Percentiles rank a stretch among this genome's conserved stretches.
phyloP scores from a whole-genome alignment of 2,329 filamentous ascomycete genomes.

The Cladobotryum protrusum region DNA sequence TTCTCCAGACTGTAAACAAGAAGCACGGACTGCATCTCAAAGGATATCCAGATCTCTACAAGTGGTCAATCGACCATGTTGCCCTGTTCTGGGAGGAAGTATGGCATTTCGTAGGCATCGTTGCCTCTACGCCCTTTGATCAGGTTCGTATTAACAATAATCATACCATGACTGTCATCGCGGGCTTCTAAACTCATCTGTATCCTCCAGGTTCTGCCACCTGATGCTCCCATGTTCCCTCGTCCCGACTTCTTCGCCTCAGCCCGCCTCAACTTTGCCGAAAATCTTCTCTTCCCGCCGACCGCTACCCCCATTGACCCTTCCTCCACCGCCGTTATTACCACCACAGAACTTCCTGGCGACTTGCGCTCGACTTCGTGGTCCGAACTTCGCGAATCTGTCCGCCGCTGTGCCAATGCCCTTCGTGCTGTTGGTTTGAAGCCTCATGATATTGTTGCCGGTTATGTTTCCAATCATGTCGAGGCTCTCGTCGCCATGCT shows the following conservation, averaged over 20 bases:
- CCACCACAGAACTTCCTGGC: slow-evolving; percentile 66
- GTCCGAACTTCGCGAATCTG: slow-evolving; percentile 71
- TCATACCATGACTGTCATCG: neutral
- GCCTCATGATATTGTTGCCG: slow-evolving; percentile 52
- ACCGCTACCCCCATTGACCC: slow-evolving; percentile 38
- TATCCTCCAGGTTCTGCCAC: slow-evolving; percentile 55
- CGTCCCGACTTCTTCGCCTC: slow-evolving; percentile 79
- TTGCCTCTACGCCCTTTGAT: slow-evolving; percentile 56
- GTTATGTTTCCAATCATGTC: slow-evolving; percentile 83
- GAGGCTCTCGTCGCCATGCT: slow-evolving; percentile 86
- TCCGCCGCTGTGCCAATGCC: slow-evolving; percentile 65
- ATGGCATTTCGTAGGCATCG: slow-evolving; percentile 77
- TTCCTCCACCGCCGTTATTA: slow-evolving; percentile 64
- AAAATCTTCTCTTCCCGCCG: slow-evolving; percentile 83
- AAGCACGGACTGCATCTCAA: slow-evolving; percentile 57
- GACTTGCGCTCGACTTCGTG: slow-evolving; percentile 59
- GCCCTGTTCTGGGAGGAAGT: slow-evolving; percentile 76
- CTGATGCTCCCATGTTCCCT: slow-evolving; percentile 69
- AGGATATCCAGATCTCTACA: slow-evolving; percentile 69
- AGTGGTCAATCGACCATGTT: slow-evolving; percentile 76
- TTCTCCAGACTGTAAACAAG: slow-evolving; percentile 62
- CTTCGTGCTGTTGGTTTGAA: slow-evolving; percentile 60
- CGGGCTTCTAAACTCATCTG: neutral
- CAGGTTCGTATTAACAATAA: slow-evolving; percentile 38
- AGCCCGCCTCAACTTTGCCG: slow-evolving; percentile 81